Evolutionary conservation across 2,329 filamentous ascomycete species (phyloP).

Genomic region (Fusarium torreyae): DNA sequence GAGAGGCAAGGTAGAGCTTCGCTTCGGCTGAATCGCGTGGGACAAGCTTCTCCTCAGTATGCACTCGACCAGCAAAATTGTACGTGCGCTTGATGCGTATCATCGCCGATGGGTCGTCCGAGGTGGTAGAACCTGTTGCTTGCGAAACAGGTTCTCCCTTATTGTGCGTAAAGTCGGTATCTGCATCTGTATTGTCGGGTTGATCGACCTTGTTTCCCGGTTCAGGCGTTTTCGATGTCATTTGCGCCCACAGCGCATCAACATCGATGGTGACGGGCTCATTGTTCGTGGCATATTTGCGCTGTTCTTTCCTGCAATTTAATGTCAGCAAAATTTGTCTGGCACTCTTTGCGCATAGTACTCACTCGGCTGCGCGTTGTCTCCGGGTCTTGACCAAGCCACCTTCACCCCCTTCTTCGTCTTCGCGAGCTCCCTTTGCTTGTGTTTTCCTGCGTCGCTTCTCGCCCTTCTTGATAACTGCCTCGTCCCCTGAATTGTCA

Average conservation of each 20-base stretch:
- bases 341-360: background rate
- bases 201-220: slow-evolving; percentile 14
- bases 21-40: slow-evolving; percentile 76
- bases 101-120: slow-evolving; percentile 56
- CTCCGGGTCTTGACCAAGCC: slow-evolving; percentile 80
- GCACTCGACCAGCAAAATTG: slow-evolving; percentile 80
- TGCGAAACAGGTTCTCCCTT: slow-evolving; percentile 28
- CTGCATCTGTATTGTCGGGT: slow-evolving; percentile 21
- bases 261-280: slow-evolving; percentile 79
- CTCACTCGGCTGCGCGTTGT: slow-evolving; percentile 76
- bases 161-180: slow-evolving; percentile 10
- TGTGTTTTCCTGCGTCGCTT: slow-evolving; percentile 66
- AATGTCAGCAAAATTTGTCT: slow-evolving; percentile 26
- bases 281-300: slow-evolving; percentile 64
- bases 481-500: slow-evolving; percentile 81
- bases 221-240: slow-evolving; percentile 64
- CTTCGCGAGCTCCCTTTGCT: slow-evolving; percentile 54
- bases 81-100: slow-evolving; percentile 80
- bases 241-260: slow-evolving; percentile 78
- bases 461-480: slow-evolving; percentile 74
- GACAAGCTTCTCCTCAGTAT: slow-evolving; percentile 80
- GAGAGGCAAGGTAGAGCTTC: slow-evolving; percentile 72
- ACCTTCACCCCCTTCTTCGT: slow-evolving; percentile 71
- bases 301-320: slow-evolving; percentile 68
- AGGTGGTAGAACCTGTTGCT: background rate